Conservation (phyloP, 108 stramenopile species). For the Skeletonema marinoi region DNA sequence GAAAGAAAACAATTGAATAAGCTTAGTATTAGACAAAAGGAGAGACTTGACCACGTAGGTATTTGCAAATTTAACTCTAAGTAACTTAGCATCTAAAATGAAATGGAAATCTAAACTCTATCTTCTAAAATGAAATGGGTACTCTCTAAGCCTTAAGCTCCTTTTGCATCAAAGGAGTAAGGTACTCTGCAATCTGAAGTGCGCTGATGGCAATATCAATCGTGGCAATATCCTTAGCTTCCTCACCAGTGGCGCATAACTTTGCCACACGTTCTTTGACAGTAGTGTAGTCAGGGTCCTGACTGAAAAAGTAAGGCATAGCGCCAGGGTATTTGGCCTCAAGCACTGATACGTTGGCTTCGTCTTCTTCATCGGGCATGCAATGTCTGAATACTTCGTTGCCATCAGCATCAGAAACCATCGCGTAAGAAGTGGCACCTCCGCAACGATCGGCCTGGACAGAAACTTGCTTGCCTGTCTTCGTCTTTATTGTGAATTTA, state of each 20-base stretch:
- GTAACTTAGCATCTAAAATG: background rate
- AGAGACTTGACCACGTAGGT: background rate
- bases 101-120: background rate
- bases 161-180: slow-evolving; percentile 78
- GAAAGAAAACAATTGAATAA: background rate
- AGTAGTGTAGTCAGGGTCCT: slow-evolving; percentile 95
- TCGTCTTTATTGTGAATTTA: slow-evolving; percentile 94
- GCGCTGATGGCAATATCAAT: slow-evolving; percentile 91
- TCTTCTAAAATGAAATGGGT: slow-evolving; percentile 24
- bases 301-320: slow-evolving; percentile 95
- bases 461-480: slow-evolving; percentile 83
- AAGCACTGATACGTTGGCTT: slow-evolving; percentile 73
- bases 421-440: slow-evolving; percentile 80
- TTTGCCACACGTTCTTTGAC: slow-evolving; percentile 89
- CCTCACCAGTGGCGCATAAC: slow-evolving; percentile 71
- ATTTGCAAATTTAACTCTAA: background rate
- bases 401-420: slow-evolving; percentile 69
- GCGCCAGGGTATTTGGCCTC: slow-evolving; percentile 88
- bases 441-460: slow-evolving; percentile 93
- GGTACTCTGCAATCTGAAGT: slow-evolving; percentile 85
- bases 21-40: background rate
- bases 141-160: slow-evolving; percentile 42
- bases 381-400: slow-evolving; percentile 83
- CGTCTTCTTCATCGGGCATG: slow-evolving; percentile 94
- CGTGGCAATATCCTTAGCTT: slow-evolving; percentile 87